Evolutionary conservation across 768 basidiomycete genomes (phyloP).

Genomic region (Chalciporus piperatus): DNA sequence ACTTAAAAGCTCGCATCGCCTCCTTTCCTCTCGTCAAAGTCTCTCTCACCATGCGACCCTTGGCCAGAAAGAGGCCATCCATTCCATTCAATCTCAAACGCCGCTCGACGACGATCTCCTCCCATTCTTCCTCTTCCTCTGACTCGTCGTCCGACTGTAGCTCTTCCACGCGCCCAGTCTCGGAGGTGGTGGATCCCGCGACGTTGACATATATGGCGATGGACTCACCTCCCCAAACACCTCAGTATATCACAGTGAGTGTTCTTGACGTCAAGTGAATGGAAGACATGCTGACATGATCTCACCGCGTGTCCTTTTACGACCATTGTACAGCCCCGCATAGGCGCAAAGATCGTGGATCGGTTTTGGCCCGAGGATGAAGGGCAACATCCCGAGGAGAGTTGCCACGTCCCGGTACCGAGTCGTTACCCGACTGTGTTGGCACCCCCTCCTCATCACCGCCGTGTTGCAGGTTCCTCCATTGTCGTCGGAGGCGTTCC

Average conservation of each 20-base stretch:
- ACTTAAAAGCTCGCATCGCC: slow-evolving; percentile 29
- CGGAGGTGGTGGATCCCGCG: slow-evolving; percentile 23
- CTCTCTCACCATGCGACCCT: slow-evolving; percentile 25
- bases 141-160: slow-evolving; percentile 12
- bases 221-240: slow-evolving; percentile 1
- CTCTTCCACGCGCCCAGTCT: not conserved
- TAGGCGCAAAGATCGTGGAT: slow-evolving; percentile 30
- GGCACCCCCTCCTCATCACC: slow-evolving; percentile 30
- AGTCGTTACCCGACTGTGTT: slow-evolving; percentile 17
- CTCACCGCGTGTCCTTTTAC: not conserved
- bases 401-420: slow-evolving; percentile 4
- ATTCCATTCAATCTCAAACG: slow-evolving; percentile 22
- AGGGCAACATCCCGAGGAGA: slow-evolving; percentile 16
- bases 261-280: not conserved
- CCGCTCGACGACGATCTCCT: slow-evolving; percentile 25
- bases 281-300: slow-evolving; percentile 9
- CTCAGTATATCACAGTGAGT: slow-evolving; percentile 15
- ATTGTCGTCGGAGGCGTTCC: slow-evolving; percentile 6
- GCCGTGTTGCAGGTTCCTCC: slow-evolving; percentile 21
- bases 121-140: slow-evolving; percentile 19
- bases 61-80: slow-evolving; percentile 29
- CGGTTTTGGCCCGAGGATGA: slow-evolving; percentile 34
- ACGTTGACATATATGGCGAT: slow-evolving; percentile 4
- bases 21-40: slow-evolving; percentile 26
- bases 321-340: slow-evolving; percentile 18